These are phyloP conservation scores for Stemphylium lycopersici DNA, from an alignment of 2,329 filamentous ascomycete genomes.

Conservation along the genomic window DNA sequence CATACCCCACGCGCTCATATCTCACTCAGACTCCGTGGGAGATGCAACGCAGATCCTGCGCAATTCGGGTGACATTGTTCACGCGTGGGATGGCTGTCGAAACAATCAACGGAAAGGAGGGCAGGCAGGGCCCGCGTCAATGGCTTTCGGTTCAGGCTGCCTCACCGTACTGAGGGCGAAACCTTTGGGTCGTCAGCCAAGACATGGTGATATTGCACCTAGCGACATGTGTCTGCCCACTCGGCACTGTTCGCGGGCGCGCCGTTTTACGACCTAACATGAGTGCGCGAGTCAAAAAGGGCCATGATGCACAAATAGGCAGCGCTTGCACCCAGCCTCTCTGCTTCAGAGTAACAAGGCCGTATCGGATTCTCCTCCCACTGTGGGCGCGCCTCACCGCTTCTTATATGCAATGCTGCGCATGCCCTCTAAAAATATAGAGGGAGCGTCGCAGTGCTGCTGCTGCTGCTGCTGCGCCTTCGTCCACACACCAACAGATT, in stretches of 20 bases:
- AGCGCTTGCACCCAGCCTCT: slow-evolving; percentile 13
- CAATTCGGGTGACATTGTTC: slow-evolving; percentile 6
- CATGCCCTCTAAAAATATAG: slow-evolving; percentile 37
- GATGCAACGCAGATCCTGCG: slow-evolving; percentile 14
- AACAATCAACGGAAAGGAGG: background rate
- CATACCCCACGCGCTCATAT: slow-evolving; percentile 21
- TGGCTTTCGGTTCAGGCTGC: slow-evolving; percentile 19
- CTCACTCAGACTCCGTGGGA: background rate
- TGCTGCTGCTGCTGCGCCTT: slow-evolving; percentile 20
- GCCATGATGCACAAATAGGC: slow-evolving; percentile 11
- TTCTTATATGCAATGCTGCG: slow-evolving; percentile 22
- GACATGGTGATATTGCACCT: slow-evolving; percentile 27
- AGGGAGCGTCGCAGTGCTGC: background rate
- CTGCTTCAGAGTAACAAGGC: background rate
- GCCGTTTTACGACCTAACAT: slow-evolving; percentile 15
- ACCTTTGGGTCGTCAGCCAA: slow-evolving; percentile 37
- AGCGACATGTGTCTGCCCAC: background rate
- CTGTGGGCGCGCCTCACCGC: slow-evolving; percentile 40
- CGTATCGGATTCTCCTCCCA: slow-evolving; percentile 19
- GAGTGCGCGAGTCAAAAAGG: background rate
- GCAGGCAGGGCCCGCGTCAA: slow-evolving; percentile 2
- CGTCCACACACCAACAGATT: slow-evolving; percentile 19
- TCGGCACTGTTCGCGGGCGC: slow-evolving; percentile 11
- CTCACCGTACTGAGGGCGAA: slow-evolving; percentile 14
- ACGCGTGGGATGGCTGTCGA: slow-evolving; percentile 6